Base-by-base conservation (phyloP, 208 protist species). In the Leishmania gerbilli region DNA sequence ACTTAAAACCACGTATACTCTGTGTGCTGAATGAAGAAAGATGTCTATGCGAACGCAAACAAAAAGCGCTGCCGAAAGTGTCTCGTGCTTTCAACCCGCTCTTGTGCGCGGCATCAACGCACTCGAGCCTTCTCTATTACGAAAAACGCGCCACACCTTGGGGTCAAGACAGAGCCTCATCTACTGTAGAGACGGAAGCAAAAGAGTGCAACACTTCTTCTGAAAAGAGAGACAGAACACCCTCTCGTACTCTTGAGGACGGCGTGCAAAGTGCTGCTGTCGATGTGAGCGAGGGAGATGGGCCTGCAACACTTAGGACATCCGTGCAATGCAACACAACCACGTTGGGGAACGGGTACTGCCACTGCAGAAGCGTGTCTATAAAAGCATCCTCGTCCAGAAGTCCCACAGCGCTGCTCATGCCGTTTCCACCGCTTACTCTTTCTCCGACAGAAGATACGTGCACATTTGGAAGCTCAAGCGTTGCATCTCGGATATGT, bases 341-440 rank as follows among this genome's bases (percentile, higher is more conserved):
- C 7, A 77, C 65, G 2, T 72, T 71, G 17, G 89, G 89, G 42
- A 80, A 69, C 49, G 79, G 71, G 53, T 90, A 93, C 31, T 67
- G 75, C 87, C 90, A 91, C 40, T 85, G 84, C 60, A 83, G 24
- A 51, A 91, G 51, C 5, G 86, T 93, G 69, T 90, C 84, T 79
- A 89, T 91, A 55, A 92, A 89, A 42, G 81, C 84, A 68, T 91
- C 90, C 68, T 93, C 84, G 49, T 91, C 82, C 31, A 91, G 55
- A 19, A 82, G 34, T 1, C 24, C 45, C 55, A 82, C n/a, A 60
- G 62, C 45, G 21, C 42, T 17, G 56, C 45, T 1, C 8, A 31
- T 42, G 72, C 56, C n/a, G 9, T 21, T 62, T 9, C 27, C 65
- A 45, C 45, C 47, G 9, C 8, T 55, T 17, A 6, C 19, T 17